Conservation (phyloP, 163 green algal genomes). For the Chlorella variabilis region DNA sequence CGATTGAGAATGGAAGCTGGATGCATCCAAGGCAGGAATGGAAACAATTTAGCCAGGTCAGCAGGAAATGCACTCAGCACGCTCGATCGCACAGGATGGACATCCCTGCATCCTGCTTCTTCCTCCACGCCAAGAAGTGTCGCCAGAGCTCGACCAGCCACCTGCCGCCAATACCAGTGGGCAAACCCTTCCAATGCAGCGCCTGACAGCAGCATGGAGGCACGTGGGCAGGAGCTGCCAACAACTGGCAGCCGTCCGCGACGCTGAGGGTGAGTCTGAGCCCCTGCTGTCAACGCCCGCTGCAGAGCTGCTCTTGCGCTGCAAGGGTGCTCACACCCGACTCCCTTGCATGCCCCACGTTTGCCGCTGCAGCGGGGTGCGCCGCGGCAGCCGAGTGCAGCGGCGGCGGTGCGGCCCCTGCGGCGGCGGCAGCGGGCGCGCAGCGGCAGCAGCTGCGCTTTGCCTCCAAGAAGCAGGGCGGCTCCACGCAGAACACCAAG, state of each 20-base stretch:
- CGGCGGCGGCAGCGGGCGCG: not conserved
- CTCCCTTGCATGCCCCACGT: not conserved
- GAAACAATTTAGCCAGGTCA: too few relatives aligned
- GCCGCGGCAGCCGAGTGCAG: not conserved
- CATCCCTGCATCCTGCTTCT: too few relatives aligned
- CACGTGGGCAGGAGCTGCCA: not conserved
- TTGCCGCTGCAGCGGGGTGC: not conserved
- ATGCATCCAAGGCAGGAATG: too few relatives aligned
- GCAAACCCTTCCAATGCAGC: too few relatives aligned
- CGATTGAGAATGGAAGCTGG: too few relatives aligned
- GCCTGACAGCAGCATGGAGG: not conserved
- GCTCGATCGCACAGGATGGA: too few relatives aligned
- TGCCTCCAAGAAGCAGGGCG: constrained; percentile 95
- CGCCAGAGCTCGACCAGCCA: too few relatives aligned
- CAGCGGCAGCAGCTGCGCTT: constrained; percentile 36
- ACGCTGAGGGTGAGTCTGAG: not conserved
- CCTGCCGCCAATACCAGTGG: too few relatives aligned
- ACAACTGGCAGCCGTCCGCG: not conserved
- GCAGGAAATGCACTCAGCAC: too few relatives aligned
- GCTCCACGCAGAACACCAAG: constrained; percentile 90
- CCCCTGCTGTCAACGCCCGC: not conserved
- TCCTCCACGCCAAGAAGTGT: too few relatives aligned
- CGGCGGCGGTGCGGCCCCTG: too few relatives aligned
- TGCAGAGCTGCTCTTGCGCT: not conserved
- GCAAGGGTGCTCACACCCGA: not conserved